Conservation (phyloP, 139 green algal genomes). For the Marvania coccoides region DNA sequence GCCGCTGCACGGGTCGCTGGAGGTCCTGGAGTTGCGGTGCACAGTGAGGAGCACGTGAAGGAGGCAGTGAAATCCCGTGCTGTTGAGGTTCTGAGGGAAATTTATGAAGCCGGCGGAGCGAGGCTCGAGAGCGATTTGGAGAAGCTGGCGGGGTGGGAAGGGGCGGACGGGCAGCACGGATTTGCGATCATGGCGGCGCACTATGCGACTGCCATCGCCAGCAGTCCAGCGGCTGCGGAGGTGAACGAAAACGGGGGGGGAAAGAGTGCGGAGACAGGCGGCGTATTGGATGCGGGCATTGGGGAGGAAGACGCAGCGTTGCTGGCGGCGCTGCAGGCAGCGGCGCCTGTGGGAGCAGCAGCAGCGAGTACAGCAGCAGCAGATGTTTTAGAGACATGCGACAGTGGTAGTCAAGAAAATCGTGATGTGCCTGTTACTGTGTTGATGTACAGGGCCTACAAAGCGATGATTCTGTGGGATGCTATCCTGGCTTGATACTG, state of each 20-base stretch:
- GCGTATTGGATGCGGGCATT: not conserved
- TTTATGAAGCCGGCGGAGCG: not conserved
- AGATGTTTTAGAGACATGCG: no score
- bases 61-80: not conserved
- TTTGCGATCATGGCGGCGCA: not conserved
- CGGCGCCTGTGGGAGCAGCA: not conserved
- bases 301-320: not conserved
- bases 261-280: no score
- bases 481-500: no score
- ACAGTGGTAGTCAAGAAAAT: no score
- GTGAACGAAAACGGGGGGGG: no score
- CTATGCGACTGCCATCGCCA: not conserved
- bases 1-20: not conserved
- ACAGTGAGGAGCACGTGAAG: not conserved
- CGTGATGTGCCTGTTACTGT: no score
- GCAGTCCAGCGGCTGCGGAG: not conserved
- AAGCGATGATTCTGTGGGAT: conserved; percentile 4
- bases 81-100: not conserved
- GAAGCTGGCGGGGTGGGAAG: not conserved
- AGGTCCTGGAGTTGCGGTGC: not conserved
- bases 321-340: not conserved
- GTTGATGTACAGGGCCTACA: conserved; percentile 17
- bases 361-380: no score
- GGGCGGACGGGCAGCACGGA: not conserved
- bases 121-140: not conserved